phyloP scores from a whole-genome alignment of 495 filamentous ascomycete species.

The Tuber calosporum region DNA sequence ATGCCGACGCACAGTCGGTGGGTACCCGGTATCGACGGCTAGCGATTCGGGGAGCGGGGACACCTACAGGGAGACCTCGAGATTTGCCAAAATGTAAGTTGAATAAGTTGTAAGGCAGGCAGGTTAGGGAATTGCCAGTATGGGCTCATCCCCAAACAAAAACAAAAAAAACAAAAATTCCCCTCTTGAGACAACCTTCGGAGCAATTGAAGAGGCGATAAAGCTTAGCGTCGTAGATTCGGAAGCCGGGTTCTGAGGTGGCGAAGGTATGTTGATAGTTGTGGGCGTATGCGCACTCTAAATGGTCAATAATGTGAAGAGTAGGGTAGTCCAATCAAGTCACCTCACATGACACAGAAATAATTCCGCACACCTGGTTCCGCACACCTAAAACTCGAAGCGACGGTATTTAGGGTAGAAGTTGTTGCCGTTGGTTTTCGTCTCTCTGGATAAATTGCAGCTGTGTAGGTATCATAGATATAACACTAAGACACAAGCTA shows the following conservation, averaged over 20 bases:
- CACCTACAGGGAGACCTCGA: not conserved
- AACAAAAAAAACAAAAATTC: not conserved
- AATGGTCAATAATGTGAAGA: not conserved
- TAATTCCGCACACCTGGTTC: not conserved
- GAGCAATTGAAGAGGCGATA: not conserved
- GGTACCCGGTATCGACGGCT: not conserved
- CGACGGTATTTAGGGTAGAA: not conserved
- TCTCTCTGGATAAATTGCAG: conserved; percentile 2
- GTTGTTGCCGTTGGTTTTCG: not conserved
- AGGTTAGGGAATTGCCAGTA: not conserved
- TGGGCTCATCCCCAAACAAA: not conserved
- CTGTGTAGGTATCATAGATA: not conserved
- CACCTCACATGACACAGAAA: not conserved
- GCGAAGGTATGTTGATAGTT: not conserved
- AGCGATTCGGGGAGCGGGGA: not conserved
- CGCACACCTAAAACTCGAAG: not conserved
- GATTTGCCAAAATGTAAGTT: not conserved
- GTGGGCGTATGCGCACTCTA: not conserved
- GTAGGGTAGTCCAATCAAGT: not conserved
- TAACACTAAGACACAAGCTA: not conserved
- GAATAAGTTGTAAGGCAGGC: not conserved
- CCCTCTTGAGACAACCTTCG: not conserved
- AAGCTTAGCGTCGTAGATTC: not conserved
- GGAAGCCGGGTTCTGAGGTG: not conserved
- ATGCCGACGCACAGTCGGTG: not conserved